These are phyloP conservation scores for Parascedosporium putredinis DNA, from an alignment of 2,329 filamentous ascomycete genomes.

Conservation along the genomic window DNA sequence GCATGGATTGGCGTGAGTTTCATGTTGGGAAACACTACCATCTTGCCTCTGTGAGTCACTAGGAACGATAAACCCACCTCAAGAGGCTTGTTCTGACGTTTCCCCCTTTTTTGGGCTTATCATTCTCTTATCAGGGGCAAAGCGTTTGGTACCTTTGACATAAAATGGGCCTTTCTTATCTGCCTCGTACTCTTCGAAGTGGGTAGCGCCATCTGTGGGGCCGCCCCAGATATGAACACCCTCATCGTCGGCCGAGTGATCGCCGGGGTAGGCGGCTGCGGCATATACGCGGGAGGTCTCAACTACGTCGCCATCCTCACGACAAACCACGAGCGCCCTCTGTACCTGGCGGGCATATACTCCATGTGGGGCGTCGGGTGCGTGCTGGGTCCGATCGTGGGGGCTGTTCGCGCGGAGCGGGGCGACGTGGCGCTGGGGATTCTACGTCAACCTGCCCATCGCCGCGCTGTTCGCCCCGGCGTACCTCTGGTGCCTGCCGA, in stretches of 20 bases:
- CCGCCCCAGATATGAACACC: conserved; percentile 26
- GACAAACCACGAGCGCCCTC: conserved; percentile 14
- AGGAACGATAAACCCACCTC: too few species aligned
- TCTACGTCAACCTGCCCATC: conserved; percentile 10
- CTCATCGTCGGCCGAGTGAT: conserved; percentile 35
- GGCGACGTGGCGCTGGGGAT: conserved; percentile 29
- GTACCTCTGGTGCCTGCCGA: neutral
- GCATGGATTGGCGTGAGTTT: conserved; percentile 4
- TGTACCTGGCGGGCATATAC: conserved; percentile 18
- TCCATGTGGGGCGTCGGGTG: conserved; percentile 32
- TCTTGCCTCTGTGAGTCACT: conserved; percentile 1
- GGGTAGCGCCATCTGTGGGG: conserved; percentile 26
- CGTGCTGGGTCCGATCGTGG: conserved; percentile 36
- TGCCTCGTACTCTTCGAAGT: conserved; percentile 17
- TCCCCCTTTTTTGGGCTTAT: too few species aligned
- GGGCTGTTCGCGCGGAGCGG: conserved; percentile 28
- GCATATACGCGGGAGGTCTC: conserved; percentile 24
- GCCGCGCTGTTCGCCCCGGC: neutral
- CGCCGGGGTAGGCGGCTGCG: conserved; percentile 28
- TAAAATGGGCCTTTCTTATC: conserved; percentile 28
- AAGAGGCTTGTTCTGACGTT: too few species aligned
- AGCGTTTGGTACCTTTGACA: conserved; percentile 31
- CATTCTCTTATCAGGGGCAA: conserved; percentile 11
- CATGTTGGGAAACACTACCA: conserved; percentile 1
- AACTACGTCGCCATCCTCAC: conserved; percentile 17